These are phyloP conservation scores for Tremellales sp. DNA, from an alignment of 1,284 basidiomycete genomes.

Conservation along the genomic window DNA sequence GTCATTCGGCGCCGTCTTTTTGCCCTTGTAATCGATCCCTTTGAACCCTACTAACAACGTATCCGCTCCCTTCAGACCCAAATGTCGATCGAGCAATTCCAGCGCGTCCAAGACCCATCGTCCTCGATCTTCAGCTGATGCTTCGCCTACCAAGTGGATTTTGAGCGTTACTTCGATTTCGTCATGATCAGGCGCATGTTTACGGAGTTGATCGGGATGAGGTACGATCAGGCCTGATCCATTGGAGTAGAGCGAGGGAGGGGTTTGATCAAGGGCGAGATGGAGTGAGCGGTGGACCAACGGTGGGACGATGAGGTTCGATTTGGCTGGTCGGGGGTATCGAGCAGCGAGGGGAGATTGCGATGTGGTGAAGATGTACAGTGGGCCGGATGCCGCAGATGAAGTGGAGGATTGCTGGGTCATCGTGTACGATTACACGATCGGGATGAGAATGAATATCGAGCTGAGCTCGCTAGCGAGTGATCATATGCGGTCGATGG, in stretches of 20 bases:
- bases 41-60: constrained; percentile 41
- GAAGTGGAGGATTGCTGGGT: too few species aligned
- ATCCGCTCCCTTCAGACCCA: constrained; percentile 33
- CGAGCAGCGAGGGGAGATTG: constrained; percentile 39
- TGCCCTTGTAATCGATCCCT: constrained; percentile 40
- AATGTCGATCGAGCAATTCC: constrained; percentile 13
- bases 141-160: constrained; percentile 31
- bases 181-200: constrained; percentile 17
- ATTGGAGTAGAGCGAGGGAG: constrained; percentile 11
- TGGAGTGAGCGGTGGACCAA: constrained; percentile 46
- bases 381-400: too few species aligned
- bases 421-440: too few species aligned
- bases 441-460: not conserved
- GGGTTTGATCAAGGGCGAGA: constrained; percentile 33
- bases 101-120: constrained; percentile 26
- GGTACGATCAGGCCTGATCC: constrained; percentile 23
- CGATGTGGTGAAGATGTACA: constrained; percentile 42
- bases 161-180: constrained; percentile 46
- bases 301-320: constrained; percentile 34
- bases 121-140: not conserved
- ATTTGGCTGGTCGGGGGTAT: constrained; percentile 37
- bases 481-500: not conserved
- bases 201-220: constrained; percentile 25
- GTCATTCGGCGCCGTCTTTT: constrained; percentile 20
- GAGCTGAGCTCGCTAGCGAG: not conserved